Conservation (phyloP, 108 stramenopile genomes). For the Skeletonema menzelii region DNA sequence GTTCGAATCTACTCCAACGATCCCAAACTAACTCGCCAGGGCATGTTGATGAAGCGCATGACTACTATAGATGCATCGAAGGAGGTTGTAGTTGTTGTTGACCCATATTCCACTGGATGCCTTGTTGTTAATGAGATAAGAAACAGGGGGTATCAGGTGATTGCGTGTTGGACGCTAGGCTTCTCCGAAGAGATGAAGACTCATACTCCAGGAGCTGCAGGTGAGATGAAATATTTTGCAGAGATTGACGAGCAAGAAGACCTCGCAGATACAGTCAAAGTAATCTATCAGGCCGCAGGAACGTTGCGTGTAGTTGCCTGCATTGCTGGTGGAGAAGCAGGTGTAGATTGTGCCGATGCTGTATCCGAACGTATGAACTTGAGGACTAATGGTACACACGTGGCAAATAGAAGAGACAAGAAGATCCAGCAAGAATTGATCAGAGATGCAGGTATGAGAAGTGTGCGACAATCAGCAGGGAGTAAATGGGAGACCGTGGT, state of each 20-base stretch:
- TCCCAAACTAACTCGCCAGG: slow-evolving; percentile 52
- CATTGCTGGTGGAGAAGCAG: slow-evolving; percentile 47
- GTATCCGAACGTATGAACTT: slow-evolving; percentile 42
- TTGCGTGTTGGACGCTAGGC: slow-evolving; percentile 18
- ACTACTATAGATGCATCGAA: slow-evolving; percentile 29
- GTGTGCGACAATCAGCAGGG: slow-evolving; percentile 54
- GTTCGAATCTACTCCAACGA: slow-evolving; percentile 66
- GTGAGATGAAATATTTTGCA: slow-evolving; percentile 22
- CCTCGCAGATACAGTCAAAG: slow-evolving; percentile 28
- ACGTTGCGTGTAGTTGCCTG: slow-evolving; percentile 34
- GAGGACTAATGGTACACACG: slow-evolving; percentile 51
- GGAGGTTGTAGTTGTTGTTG: slow-evolving; percentile 56
- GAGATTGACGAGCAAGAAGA: slow-evolving; percentile 26
- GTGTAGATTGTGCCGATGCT: slow-evolving; percentile 39
- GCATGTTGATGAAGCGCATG: slow-evolving; percentile 18
- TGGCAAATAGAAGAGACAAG: slow-evolving; percentile 45
- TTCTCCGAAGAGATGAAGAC: slow-evolving; percentile 32
- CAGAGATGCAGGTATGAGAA: slow-evolving; percentile 42
- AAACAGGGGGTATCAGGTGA: slow-evolving; percentile 24
- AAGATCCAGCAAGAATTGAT: slow-evolving; percentile 53
- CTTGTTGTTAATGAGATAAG: slow-evolving; percentile 39
- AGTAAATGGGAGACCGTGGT: slow-evolving; percentile 21
- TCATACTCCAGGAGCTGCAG: slow-evolving; percentile 17
- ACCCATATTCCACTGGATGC: slow-evolving; percentile 64
- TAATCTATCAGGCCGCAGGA: slow-evolving; percentile 24